A percentile compares a stretch with the other conserved stretches of the same genome.
Conservation (phyloP, 2,329 filamentous ascomycete species). For the Xylariaceae sp. region DNA sequence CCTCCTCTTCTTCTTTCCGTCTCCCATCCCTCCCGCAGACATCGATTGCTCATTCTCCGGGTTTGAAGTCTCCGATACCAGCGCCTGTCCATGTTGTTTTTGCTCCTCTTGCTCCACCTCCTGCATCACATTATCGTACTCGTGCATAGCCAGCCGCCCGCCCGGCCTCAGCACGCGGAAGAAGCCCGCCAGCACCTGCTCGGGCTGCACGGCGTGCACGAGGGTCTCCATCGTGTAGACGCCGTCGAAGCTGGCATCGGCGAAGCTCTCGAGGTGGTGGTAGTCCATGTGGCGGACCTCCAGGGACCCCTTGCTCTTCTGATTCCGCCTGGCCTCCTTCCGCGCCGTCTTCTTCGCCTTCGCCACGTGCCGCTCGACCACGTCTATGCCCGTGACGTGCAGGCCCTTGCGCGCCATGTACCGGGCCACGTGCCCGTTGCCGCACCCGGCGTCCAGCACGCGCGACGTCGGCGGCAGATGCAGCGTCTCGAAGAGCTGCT, state of each 20-base stretch:
- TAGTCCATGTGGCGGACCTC: constrained; percentile 53
- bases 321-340: constrained; percentile 39
- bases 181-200: constrained; percentile 52
- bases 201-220: constrained; percentile 57
- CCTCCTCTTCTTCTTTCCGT: constrained; percentile 20
- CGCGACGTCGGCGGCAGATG: constrained; percentile 42
- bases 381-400: constrained; percentile 54
- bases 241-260: constrained; percentile 51
- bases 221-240: constrained; percentile 63
- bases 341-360: constrained; percentile 42
- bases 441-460: constrained; percentile 58
- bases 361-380: constrained; percentile 53
- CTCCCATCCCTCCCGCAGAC: not conserved
- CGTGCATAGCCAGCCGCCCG: constrained; percentile 51
- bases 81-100: too few relatives aligned
- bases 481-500: constrained; percentile 49
- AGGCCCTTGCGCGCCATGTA: constrained; percentile 51
- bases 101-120: not conserved
- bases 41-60: too few relatives aligned
- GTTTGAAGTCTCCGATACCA: too few relatives aligned
- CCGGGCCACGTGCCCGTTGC: constrained; percentile 55
- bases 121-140: constrained; percentile 50
- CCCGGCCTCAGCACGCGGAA: constrained; percentile 54
- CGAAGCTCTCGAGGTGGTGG: constrained; percentile 53
- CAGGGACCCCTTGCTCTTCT: constrained; percentile 41